A percentile compares a stretch with the other conserved stretches of the same genome.
phyloP scores from a whole-genome alignment of 768 basidiomycete genomes.

The Fomitopsis pulvina region DNA sequence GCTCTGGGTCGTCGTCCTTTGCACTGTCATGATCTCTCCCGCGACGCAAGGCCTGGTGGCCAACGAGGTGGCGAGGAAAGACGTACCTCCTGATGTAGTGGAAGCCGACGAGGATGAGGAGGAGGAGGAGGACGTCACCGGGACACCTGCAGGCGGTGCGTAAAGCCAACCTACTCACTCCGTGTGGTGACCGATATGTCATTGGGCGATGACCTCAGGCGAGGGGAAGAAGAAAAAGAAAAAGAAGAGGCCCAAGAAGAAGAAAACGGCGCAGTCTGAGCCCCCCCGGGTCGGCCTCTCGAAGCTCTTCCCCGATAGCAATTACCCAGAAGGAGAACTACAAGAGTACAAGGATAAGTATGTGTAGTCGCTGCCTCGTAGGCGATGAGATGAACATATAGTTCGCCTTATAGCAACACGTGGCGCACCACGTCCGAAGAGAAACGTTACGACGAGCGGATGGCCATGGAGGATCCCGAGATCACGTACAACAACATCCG shows the following conservation, averaged over 20 bases:
- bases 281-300: slow-evolving; percentile 87
- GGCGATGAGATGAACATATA: not conserved
- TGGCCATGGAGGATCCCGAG: slow-evolving; percentile 74
- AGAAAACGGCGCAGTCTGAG: slow-evolving; percentile 71
- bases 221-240: slow-evolving; percentile 84
- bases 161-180: not conserved
- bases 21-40: not conserved
- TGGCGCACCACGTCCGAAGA: slow-evolving; percentile 91
- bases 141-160: slow-evolving; percentile 18
- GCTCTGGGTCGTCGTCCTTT: not conserved
- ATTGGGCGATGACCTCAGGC: slow-evolving; percentile 22
- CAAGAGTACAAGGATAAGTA: slow-evolving; percentile 91
- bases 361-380: slow-evolving; percentile 27
- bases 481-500: slow-evolving; percentile 86
- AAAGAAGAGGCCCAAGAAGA: slow-evolving; percentile 89
- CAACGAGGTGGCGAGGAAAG: slow-evolving; percentile 12
- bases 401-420: slow-evolving; percentile 59
- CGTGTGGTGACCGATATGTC: too few relatives aligned
- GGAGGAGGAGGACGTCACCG: slow-evolving; percentile 22
- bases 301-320: slow-evolving; percentile 81
- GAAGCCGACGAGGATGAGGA: slow-evolving; percentile 21
- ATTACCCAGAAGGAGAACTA: slow-evolving; percentile 88
- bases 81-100: slow-evolving; percentile 14
- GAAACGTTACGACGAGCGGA: slow-evolving; percentile 73
- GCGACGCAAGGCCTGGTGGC: slow-evolving; percentile 3